Evolutionary conservation across 805 yeast genomes (phyloP).

Genomic region (Yarrowia sp.): DNA sequence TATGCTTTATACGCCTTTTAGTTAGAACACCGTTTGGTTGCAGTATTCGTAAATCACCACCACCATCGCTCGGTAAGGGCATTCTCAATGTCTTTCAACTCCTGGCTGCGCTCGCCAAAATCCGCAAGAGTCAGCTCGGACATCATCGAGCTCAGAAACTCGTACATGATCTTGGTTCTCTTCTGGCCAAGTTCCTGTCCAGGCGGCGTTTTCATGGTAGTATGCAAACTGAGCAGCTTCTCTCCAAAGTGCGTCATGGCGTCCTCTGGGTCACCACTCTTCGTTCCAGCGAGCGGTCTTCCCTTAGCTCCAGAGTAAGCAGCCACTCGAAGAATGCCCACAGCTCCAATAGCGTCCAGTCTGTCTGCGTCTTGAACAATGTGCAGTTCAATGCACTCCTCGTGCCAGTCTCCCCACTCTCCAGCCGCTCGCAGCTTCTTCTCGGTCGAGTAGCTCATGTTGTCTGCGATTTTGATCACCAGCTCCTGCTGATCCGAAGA

Average conservation of each 20-base stretch:
- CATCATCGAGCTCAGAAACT: constrained; percentile 28
- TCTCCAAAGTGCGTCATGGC: constrained; percentile 37
- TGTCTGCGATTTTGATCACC: constrained; percentile 33
- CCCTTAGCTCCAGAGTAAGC: constrained; percentile 37
- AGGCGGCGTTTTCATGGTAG: constrained; percentile 36
- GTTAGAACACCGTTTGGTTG: too few species aligned
- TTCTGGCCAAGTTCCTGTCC: constrained; percentile 27
- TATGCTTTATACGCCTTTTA: too few species aligned
- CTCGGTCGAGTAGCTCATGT: constrained; percentile 36
- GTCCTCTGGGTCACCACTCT: background rate
- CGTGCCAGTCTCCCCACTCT: constrained; percentile 39
- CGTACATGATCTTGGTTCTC: constrained; percentile 34
- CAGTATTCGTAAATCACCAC: too few species aligned
- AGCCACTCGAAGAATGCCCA: constrained; percentile 40
- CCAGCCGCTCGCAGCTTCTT: constrained; percentile 32
- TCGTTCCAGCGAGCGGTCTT: constrained; percentile 32
- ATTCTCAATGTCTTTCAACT: too few species aligned
- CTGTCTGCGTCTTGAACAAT: constrained; percentile 45
- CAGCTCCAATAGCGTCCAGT: constrained; percentile 41
- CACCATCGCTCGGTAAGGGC: too few species aligned
- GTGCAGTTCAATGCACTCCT: constrained; percentile 36
- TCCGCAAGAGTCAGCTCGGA: background rate
- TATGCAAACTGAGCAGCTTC: constrained; percentile 36
- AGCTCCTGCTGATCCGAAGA: constrained; percentile 21
- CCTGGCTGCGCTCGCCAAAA: background rate